phyloP scores from a whole-genome alignment of 2,329 filamentous ascomycete genomes.

The Teratosphaeria viscida region DNA sequence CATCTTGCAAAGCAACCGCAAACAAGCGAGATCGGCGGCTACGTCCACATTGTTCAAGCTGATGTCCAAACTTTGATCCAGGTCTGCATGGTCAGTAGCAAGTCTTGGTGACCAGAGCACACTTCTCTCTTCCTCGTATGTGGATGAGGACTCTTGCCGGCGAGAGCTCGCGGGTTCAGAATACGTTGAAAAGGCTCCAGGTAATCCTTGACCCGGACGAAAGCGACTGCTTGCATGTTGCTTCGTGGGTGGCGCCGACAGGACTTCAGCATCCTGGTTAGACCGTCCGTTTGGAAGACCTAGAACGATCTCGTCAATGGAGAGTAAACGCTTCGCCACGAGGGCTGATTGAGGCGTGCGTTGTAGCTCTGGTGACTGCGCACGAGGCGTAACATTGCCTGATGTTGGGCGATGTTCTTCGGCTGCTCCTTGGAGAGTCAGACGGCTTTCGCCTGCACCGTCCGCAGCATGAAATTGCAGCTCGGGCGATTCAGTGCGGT shows the following conservation, averaged over 20 bases:
- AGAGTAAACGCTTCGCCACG: constrained; percentile 7
- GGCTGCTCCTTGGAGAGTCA: not conserved
- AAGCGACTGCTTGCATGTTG: not conserved
- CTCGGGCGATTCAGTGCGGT: constrained; percentile 14
- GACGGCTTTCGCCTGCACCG: not conserved
- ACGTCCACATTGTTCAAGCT: not conserved
- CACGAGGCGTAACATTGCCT: constrained; percentile 20
- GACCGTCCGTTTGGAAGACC: constrained; percentile 23
- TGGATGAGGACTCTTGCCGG: constrained; percentile 9
- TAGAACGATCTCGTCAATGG: constrained; percentile 27
- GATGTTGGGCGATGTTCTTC: constrained; percentile 3
- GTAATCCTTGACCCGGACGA: constrained; percentile 21
- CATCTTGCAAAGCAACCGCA: not conserved
- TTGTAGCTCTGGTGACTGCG: constrained; percentile 8
- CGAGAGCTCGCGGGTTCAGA: constrained; percentile 31
- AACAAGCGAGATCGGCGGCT: not conserved
- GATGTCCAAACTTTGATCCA: not conserved
- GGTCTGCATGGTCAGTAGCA: not conserved
- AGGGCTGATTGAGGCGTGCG: not conserved
- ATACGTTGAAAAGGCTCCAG: constrained; percentile 39
- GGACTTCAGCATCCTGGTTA: not conserved
- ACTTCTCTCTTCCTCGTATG: not conserved
- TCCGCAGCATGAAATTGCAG: not conserved
- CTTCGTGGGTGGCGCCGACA: not conserved
- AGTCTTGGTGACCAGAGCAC: not conserved